These are phyloP conservation scores for Bertia moriformis DNA, from an alignment of 2,329 filamentous ascomycete genomes.

Conservation along the genomic window DNA sequence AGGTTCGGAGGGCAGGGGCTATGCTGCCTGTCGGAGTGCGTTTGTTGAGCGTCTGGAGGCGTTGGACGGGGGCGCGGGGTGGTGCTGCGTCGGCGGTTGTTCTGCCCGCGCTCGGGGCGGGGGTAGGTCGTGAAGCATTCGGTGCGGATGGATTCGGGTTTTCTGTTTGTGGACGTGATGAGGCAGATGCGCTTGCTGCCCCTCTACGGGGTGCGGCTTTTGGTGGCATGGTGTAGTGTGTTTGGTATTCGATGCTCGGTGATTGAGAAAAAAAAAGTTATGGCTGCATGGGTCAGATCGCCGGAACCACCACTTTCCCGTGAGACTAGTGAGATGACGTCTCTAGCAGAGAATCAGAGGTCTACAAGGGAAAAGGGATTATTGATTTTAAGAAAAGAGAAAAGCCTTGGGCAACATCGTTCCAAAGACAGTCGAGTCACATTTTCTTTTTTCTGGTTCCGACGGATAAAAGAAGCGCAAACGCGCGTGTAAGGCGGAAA, in stretches of 20 bases:
- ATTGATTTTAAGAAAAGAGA: neutral
- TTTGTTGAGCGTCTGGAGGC: slow-evolving; percentile 23
- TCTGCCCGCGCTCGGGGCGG: neutral
- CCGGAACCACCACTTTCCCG: too few species aligned
- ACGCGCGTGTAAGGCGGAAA: too few species aligned
- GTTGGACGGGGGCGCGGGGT: slow-evolving; percentile 18
- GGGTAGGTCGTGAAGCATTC: neutral
- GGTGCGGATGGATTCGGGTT: neutral
- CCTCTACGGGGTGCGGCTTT: slow-evolving; percentile 4
- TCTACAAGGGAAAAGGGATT: neutral
- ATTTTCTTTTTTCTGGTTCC: too few species aligned
- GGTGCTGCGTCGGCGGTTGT: slow-evolving; percentile 4
- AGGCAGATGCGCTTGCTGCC: neutral
- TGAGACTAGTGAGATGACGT: too few species aligned
- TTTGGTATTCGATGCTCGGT: too few species aligned
- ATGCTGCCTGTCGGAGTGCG: slow-evolving; percentile 19
- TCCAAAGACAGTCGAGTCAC: too few species aligned
- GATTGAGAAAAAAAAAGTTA: too few species aligned
- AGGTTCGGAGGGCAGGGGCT: slow-evolving; percentile 8
- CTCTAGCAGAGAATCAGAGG: too few species aligned
- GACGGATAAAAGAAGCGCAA: too few species aligned
- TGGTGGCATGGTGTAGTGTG: slow-evolving; percentile 7
- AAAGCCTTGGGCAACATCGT: too few species aligned
- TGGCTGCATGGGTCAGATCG: too few species aligned
- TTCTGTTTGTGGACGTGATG: neutral